Evolutionary conservation across 75 land plant species (phyloP).

Genomic region (Chamaecyparis obtusa): DNA sequence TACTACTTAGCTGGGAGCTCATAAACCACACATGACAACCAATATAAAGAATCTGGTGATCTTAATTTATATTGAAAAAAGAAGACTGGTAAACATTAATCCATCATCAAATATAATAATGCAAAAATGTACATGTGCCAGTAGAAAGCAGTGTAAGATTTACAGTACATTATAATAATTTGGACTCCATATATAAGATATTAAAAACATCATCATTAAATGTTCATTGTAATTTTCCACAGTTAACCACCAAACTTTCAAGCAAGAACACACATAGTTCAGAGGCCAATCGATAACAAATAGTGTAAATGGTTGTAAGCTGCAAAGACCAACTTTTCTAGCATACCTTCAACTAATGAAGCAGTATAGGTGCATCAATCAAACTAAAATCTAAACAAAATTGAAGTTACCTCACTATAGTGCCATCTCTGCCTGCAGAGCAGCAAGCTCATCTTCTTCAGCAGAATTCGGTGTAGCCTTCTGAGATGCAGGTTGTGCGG

Average conservation of each 20-base stretch:
- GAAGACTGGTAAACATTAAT: not conserved
- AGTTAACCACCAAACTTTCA: not conserved
- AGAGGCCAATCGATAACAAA: not conserved
- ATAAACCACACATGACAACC: not conserved
- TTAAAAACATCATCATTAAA: not conserved
- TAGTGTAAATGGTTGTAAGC: not conserved
- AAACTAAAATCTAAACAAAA: not conserved
- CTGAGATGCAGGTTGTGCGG: conserved; percentile 4
- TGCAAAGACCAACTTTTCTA: conserved; percentile 1
- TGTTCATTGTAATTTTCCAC: not conserved
- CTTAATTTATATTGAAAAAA: not conserved
- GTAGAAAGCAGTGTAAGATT: not conserved
- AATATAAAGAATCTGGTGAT: not conserved
- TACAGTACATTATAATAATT: not conserved
- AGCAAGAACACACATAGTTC: not conserved
- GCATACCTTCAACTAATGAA: not conserved
- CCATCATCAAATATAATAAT: not conserved
- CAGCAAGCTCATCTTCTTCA: conserved; percentile 18
- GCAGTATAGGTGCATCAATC: not conserved
- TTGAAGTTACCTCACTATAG: not conserved
- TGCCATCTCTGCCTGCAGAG: conserved; percentile 19
- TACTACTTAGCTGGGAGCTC: not conserved
- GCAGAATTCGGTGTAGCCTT: not conserved
- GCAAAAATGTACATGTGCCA: not conserved
- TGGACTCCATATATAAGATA: too few relatives aligned